phyloP scores from a whole-genome alignment of 768 basidiomycete genomes.

The Pisolithus microcarpus region DNA sequence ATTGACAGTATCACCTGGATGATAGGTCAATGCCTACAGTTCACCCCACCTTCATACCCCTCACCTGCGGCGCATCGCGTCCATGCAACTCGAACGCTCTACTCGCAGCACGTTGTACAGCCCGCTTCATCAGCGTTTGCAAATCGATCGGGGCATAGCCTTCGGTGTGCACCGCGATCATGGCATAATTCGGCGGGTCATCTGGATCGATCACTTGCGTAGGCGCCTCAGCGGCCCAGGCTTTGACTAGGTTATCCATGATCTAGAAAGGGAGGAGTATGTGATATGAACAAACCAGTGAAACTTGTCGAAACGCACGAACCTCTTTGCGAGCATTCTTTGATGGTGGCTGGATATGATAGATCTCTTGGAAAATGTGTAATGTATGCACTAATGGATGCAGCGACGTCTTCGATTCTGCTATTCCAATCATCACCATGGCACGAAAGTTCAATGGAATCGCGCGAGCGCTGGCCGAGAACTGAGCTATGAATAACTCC shows the following conservation, averaged over 20 bases:
- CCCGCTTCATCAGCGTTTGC: conserved; percentile 73
- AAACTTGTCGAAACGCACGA: conserved; percentile 12
- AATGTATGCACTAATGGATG: conserved; percentile 66
- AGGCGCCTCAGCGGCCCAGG: conserved; percentile 9
- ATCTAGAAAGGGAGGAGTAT: conserved; percentile 11
- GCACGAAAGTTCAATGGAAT: conserved; percentile 53
- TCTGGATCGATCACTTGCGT: conserved; percentile 20
- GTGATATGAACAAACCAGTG: background rate
- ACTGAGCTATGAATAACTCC: conserved; percentile 66
- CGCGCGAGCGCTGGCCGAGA: conserved; percentile 47
- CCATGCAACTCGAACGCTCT: conserved; percentile 38
- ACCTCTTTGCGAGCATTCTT: conserved; percentile 82
- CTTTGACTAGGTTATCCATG: conserved; percentile 15
- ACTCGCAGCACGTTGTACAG: conserved; percentile 76
- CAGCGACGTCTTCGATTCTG: conserved; percentile 56
- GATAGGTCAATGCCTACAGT: background rate
- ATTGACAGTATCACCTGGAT: conserved; percentile 32
- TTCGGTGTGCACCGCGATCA: conserved; percentile 79
- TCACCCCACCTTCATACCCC: background rate
- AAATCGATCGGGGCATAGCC: conserved; percentile 88
- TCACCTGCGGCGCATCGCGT: conserved; percentile 16
- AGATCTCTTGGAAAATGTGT: conserved; percentile 75
- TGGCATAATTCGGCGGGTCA: conserved; percentile 61
- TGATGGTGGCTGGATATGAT: conserved; percentile 67
- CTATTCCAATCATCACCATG: conserved; percentile 70